Evolutionary conservation across 202 grass and related monocot species (phyloP).

Genomic region (Schoenoplectus triqueter): DNA sequence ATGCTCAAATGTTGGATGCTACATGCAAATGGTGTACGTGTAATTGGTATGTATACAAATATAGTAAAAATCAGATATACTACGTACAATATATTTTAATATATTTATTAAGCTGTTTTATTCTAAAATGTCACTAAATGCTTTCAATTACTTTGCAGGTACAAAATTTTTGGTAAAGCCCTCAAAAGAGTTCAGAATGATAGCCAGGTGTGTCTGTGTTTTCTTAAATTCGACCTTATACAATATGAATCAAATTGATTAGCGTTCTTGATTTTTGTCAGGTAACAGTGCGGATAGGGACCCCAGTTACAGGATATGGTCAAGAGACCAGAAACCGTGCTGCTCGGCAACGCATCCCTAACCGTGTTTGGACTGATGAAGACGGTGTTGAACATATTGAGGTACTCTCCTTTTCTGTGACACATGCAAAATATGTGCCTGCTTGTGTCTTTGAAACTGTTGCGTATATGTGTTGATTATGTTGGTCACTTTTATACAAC

Average conservation of each 20-base stretch:
- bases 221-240: background rate
- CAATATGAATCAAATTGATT: constrained; percentile 34
- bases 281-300: constrained; percentile 79
- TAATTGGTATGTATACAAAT: background rate
- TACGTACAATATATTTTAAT: background rate
- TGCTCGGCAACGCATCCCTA: constrained; percentile 82
- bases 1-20: background rate
- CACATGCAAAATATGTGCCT: background rate
- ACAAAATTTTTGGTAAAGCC: constrained; percentile 93
- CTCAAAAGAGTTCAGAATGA: constrained; percentile 86
- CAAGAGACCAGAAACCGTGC: constrained; percentile 88
- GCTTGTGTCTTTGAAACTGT: background rate
- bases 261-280: constrained; percentile 41
- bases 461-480: background rate
- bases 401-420: constrained; percentile 46
- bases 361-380: constrained; percentile 88
- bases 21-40: background rate
- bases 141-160: constrained; percentile 51
- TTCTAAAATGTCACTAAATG: background rate
- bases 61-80: background rate
- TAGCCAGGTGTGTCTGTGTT: constrained; percentile 56
- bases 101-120: background rate
- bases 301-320: constrained; percentile 95
- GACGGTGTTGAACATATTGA: constrained; percentile 88
- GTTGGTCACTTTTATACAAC: background rate